phyloP scores from a whole-genome alignment of 495 filamentous ascomycete genomes.

The Cairneyella variabilis region DNA sequence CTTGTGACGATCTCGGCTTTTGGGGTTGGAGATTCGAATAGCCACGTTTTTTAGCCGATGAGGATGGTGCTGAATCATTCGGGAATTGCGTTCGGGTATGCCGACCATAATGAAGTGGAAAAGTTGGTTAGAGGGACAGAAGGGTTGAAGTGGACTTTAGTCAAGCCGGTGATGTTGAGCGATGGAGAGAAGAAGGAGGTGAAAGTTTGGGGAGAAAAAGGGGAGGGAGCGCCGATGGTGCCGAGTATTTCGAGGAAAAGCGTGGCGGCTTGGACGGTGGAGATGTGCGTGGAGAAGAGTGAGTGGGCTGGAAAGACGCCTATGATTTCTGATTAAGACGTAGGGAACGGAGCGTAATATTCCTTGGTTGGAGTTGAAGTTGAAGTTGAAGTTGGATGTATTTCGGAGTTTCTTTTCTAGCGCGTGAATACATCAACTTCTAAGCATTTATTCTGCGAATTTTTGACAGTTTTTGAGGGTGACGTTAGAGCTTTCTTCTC shows the following conservation, averaged over 20 bases:
- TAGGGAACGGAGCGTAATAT: no score
- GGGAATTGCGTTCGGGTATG: neutral
- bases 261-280: slow-evolving; percentile 2
- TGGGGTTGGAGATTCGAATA: slow-evolving; percentile 4
- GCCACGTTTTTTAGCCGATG: neutral
- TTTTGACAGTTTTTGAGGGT: no score
- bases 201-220: neutral
- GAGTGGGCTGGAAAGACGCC: slow-evolving; percentile 1
- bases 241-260: neutral
- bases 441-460: neutral
- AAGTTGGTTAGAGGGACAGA: neutral
- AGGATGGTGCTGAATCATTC: slow-evolving; percentile 2
- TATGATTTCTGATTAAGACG: neutral
- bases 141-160: slow-evolving; percentile 6
- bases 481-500: no score
- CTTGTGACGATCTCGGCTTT: slow-evolving; percentile 1
- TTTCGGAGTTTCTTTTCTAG: no score
- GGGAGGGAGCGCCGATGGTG: slow-evolving; percentile 3
- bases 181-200: slow-evolving; percentile 1
- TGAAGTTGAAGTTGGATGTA: no score
- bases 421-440: neutral
- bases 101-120: neutral
- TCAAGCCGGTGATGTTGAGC: neutral
- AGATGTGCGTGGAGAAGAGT: neutral
- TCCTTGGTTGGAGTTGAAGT: no score